Conservation (phyloP, 495 filamentous ascomycete species). For the Neurospora sp. region DNA sequence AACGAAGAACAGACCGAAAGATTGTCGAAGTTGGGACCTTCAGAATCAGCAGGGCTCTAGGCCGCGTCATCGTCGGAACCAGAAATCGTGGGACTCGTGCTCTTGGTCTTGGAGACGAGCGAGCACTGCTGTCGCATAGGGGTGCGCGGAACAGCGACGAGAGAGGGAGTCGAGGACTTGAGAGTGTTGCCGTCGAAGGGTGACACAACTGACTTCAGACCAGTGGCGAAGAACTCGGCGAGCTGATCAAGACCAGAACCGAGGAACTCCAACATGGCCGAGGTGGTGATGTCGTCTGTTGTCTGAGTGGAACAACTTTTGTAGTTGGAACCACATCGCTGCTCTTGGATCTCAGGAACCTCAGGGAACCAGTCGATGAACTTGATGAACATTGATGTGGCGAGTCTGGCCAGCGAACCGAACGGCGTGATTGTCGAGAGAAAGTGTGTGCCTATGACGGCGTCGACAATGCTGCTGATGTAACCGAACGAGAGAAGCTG, state of each 20-base stretch:
- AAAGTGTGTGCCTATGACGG: neutral
- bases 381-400: neutral
- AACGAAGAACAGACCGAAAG: neutral
- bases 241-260: neutral
- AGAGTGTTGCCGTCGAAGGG: neutral
- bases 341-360: neutral
- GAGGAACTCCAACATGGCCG: neutral
- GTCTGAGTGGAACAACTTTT: neutral
- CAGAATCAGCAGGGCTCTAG: neutral
- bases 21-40: neutral
- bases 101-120: neutral
- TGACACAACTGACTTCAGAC: neutral
- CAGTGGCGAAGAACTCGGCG: neutral
- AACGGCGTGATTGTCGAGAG: neutral
- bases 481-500: neutral
- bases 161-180: neutral
- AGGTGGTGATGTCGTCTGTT: neutral
- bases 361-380: neutral
- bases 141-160: neutral
- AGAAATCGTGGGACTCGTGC: neutral
- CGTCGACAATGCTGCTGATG: neutral
- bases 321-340: neutral
- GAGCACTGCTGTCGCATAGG: neutral
- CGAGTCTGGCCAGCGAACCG: neutral
- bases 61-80: neutral